These are phyloP conservation scores for Dalbergia oliveri DNA, from an alignment of 306 rosid species.

Conservation along the genomic window DNA sequence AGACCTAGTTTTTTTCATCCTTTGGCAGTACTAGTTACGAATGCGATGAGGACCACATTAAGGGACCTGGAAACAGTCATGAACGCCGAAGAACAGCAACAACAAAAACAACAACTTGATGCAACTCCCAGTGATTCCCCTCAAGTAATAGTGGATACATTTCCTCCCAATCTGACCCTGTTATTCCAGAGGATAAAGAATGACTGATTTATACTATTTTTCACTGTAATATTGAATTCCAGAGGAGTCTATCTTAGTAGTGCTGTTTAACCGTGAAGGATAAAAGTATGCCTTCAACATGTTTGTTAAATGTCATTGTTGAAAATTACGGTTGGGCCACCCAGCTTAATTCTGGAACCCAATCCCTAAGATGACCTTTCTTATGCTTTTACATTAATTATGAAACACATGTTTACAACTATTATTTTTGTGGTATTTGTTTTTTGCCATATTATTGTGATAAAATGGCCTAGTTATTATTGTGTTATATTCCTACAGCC, in stretches of 20 bases:
- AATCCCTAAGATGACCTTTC: not conserved
- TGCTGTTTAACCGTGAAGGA: not conserved
- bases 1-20: not conserved
- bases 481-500: too few relatives aligned
- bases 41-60: conserved; percentile 63
- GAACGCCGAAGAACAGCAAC: conserved; percentile 52
- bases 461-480: too few relatives aligned
- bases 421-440: not conserved
- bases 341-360: not conserved
- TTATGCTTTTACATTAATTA: not conserved
- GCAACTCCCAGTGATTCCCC: conserved; percentile 43
- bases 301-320: conserved; percentile 63
- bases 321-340: not conserved
- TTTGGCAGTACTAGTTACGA: conserved; percentile 66
- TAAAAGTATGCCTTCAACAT: conserved; percentile 35
- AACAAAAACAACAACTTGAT: conserved; percentile 44
- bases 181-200: conserved; percentile 47
- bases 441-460: not conserved
- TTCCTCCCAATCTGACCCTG: conserved; percentile 33
- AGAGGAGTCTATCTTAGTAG: not conserved
- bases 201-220: not conserved
- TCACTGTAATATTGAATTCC: not conserved
- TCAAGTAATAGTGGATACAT: conserved; percentile 23
- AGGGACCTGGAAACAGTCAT: conserved; percentile 60
- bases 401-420: not conserved